Evolutionary conservation across 192 early-diverging fungal genomes (phyloP), one percentile per base, ranked within the genome.

Genomic region (Glomus cerebriforme): DNA sequence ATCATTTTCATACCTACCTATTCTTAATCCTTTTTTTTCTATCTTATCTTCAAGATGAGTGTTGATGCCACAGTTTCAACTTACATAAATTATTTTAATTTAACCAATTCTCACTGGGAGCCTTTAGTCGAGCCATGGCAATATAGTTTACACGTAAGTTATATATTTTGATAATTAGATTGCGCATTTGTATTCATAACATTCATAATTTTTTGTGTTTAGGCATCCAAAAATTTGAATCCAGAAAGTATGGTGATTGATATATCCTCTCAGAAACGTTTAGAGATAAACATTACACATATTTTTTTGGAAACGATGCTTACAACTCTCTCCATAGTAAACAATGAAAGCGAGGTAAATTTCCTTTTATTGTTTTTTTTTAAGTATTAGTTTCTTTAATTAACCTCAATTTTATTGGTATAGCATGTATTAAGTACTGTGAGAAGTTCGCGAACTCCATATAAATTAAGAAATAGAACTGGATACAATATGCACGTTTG

Each of bases 91-190:
- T 97, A 95, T 83, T 99, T 97, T 76, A 98, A 99, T 86, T 86
- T 97, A 45, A 95, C 95, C 79, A 97, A 96, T 83, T 98, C 97
- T 32, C 97, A 98, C 82, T 99, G 98, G 98, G 98, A 99, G 82
- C 96, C 98, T 3, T 80, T 99, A 54, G 75, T 98, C 22, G 98
- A 99, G 83, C 95, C 93, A 8, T 97, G 95, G 93, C 85, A 93
- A 58, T 92, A 94, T 73, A 82, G 85, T 7, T 63, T 93, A 15
- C 85, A 89, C 54, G 75, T 91, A 45, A 66, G 75, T 27, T 37
- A 37, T 34, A 66, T 54, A 7, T 8, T 37, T 66, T 66, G 43
- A 39, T 2, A 64, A 79, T n/a, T 39, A 9, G 47, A 27, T 59
- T 67, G 15, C 12, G 9, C 37, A 43, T 13, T 43, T 43, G 39